phyloP scores from a whole-genome alignment of 2,329 filamentous ascomycete genomes.

The Claviceps spartinae region DNA sequence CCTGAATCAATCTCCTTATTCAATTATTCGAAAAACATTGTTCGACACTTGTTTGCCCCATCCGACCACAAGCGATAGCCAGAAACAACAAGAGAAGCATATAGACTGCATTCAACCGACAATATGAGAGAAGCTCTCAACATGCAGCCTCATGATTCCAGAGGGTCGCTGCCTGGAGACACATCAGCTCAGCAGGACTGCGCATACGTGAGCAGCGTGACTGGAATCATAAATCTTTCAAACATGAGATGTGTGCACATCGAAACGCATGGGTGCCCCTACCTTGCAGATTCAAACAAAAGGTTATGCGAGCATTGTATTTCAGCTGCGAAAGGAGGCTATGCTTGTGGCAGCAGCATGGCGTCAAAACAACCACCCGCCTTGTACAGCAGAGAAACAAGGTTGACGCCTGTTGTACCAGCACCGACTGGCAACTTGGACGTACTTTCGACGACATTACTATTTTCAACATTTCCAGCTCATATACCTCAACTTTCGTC shows the following conservation, averaged over 20 bases:
- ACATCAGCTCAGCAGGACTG: background rate
- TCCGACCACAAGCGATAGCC: background rate
- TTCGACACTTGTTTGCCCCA: background rate
- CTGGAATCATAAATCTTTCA: conserved; percentile 9
- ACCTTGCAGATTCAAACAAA: conserved; percentile 15
- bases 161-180: background rate
- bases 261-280: conserved; percentile 14
- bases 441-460: background rate
- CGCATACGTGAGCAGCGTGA: background rate
- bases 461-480: background rate
- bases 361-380: background rate
- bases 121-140: conserved; percentile 3
- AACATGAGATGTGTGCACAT: conserved; percentile 18
- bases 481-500: background rate
- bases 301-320: conserved; percentile 14
- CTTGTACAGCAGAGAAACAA: background rate
- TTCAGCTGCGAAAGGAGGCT: conserved; percentile 11
- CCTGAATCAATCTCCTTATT: background rate
- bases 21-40: background rate
- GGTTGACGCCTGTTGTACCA: background rate
- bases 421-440: too few relatives aligned
- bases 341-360: conserved; percentile 11
- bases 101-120: background rate
- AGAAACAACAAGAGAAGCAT: background rate
- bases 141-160: background rate